Conservation (phyloP, 2,329 filamentous ascomycete genomes). For the Uncinocarpus reesii region DNA sequence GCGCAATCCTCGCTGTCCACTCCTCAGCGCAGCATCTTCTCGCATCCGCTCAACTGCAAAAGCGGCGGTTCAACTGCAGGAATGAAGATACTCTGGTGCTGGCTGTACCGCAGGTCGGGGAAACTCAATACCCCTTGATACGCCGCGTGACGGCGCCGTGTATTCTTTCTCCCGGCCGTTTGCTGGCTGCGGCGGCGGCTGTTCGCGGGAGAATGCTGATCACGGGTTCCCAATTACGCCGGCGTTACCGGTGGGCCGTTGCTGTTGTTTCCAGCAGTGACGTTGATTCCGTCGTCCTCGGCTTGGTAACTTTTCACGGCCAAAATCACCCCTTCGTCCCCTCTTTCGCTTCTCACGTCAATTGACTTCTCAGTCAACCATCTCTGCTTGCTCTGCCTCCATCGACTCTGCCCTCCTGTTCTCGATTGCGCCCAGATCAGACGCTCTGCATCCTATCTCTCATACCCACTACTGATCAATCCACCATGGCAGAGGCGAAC, state of each 20-base stretch:
- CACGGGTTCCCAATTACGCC: background rate
- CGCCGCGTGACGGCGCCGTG: no score
- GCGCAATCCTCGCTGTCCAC: no score
- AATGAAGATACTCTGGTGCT: background rate
- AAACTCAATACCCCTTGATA: no score
- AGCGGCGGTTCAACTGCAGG: no score
- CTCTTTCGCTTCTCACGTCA: background rate
- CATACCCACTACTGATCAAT: background rate
- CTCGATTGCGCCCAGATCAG: no score
- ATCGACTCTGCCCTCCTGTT: background rate
- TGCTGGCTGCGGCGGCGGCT: slow-evolving; percentile 1
- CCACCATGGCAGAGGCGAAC: slow-evolving; percentile 31
- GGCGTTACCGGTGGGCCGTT: slow-evolving; percentile 1
- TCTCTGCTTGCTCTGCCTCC: background rate
- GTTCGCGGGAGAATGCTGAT: slow-evolving; percentile 6
- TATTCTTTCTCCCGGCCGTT: background rate
- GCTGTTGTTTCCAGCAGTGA: slow-evolving; percentile 10
- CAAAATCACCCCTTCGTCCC: background rate
- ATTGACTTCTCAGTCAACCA: background rate
- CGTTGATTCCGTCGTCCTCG: slow-evolving; percentile 6
- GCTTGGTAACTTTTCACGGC: slow-evolving; percentile 1
- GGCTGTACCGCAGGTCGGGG: no score
- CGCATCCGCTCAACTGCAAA: no score
- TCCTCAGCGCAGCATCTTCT: no score
- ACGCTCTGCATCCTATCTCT: background rate